Evolutionary conservation across 202 grass and related monocot genomes (phyloP), one percentile per base, ranked within the genome.

Genomic region (Schoenoplectus triqueter): DNA sequence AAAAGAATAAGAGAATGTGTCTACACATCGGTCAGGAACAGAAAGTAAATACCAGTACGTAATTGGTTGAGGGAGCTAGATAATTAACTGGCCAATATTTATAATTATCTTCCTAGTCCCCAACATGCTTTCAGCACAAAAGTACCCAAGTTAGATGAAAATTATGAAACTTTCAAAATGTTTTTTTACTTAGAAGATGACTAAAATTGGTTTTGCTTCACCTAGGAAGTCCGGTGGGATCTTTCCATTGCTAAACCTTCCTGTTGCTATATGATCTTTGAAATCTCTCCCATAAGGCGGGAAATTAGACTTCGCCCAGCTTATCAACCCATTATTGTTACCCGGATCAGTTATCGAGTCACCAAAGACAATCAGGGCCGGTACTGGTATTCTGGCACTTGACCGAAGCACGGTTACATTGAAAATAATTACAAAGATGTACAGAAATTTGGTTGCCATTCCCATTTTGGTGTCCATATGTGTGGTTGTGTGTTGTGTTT

Each of bases 241-340:
- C 78, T 55, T 68, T 10, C 92, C 92, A 45, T 94, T 92, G 46
- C 88, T 92, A 88, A 94, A 94, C 73, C 92, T 87, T 64, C 92
- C 90, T 0, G 90, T 90, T 18, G 92, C 56, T 7, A 49, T 14
- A 0, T 89, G 63, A 65, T 86, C 90, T 44, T 88, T 74, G 72
- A 92, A 94, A 86, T 94, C 92, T 90, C 88, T 77, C 1, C 92
- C 92, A 15, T 94, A 94, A 0, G 92, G 92, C 18, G 92, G 90
- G 84, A 90, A 94, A 83, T 94, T 69, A 13, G 86, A 88, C 88
- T 20, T 94, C 0, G 80, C 84, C 81, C 74, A 68, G 8, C 80
- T 90, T 50, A 69, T 0, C 10, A 68, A 66, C 72, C 71, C 7
- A 50, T 94, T 92, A 80, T 89, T 92, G 78, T 94, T 94, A 14